Conservation (phyloP, 208 protist genomes). For the Phytomonas serpens region DNA sequence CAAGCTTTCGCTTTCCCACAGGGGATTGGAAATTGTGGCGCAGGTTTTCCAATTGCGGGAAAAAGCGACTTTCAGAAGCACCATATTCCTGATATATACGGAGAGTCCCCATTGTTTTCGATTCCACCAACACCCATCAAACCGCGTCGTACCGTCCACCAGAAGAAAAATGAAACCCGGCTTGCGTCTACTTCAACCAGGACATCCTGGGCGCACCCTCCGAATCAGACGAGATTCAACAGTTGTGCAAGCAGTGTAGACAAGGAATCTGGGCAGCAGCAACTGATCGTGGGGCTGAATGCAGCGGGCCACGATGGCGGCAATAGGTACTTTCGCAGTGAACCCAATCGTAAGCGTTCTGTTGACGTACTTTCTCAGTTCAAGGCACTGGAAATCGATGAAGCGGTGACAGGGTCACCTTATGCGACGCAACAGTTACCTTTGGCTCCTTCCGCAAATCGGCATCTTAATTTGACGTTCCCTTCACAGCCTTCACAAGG, state of each 20-base stretch:
- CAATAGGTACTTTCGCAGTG: conserved; percentile 26
- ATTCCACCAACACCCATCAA: conserved; percentile 29
- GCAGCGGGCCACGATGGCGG: not conserved
- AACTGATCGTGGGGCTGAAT: not conserved
- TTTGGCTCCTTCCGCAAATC: not conserved
- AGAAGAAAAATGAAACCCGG: not conserved
- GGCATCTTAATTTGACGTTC: conserved; percentile 7
- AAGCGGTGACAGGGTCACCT: conserved; percentile 18
- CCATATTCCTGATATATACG: not conserved
- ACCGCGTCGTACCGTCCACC: conserved; percentile 52
- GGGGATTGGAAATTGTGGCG: not conserved
- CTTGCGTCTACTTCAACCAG: not conserved
- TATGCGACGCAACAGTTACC: not conserved
- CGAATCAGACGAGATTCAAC: not conserved
- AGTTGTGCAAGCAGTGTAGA: not conserved
- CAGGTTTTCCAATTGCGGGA: not conserved
- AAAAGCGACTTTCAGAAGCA: not conserved
- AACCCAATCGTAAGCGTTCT: conserved; percentile 47
- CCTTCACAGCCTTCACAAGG: conserved; percentile 18
- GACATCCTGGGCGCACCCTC: not conserved
- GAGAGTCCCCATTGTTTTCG: not conserved
- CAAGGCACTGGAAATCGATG: conserved; percentile 60
- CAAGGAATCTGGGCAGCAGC: not conserved
- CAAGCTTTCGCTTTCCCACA: not conserved
- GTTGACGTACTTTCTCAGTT: conserved; percentile 56